Evolutionary conservation across 495 filamentous ascomycete genomes (phyloP).

Genomic region (Penicillium silybi): DNA sequence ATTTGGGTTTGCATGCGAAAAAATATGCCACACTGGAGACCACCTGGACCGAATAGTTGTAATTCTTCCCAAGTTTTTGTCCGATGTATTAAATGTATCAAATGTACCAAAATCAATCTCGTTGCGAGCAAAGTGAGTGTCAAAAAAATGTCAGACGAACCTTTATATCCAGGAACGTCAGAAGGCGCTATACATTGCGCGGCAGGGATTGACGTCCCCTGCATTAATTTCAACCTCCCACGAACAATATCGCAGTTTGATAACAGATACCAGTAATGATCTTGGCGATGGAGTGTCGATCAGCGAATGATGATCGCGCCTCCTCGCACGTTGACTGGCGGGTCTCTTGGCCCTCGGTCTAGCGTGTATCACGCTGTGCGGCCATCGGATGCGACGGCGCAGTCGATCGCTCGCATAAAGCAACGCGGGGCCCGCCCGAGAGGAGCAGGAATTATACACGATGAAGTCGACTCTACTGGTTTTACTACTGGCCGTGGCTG

Average conservation of each 20-base stretch:
- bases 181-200: background rate
- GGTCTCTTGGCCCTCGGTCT: background rate
- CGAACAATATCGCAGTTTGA: constrained; percentile 5
- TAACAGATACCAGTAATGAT: background rate
- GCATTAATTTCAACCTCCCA: background rate
- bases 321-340: constrained; percentile 8
- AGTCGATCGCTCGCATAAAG: background rate
- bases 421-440: background rate
- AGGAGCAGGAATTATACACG: background rate
- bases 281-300: constrained; percentile 8
- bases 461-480: constrained; percentile 25
- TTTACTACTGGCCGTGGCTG: constrained; percentile 14
- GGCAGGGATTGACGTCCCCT: background rate
- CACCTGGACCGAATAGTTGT: constrained; percentile 37
- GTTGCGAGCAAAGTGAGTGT: background rate
- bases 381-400: background rate
- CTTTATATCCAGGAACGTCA: background rate
- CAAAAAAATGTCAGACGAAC: background rate
- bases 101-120: background rate
- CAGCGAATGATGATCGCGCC: constrained; percentile 10
- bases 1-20: constrained; percentile 49
- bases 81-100: too few species aligned
- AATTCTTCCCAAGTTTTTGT: background rate
- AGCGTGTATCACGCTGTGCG: background rate
- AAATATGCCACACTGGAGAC: constrained; percentile 49